Conservation (phyloP, 2,329 filamentous ascomycete genomes). For the Intubia oerlemansii region DNA sequence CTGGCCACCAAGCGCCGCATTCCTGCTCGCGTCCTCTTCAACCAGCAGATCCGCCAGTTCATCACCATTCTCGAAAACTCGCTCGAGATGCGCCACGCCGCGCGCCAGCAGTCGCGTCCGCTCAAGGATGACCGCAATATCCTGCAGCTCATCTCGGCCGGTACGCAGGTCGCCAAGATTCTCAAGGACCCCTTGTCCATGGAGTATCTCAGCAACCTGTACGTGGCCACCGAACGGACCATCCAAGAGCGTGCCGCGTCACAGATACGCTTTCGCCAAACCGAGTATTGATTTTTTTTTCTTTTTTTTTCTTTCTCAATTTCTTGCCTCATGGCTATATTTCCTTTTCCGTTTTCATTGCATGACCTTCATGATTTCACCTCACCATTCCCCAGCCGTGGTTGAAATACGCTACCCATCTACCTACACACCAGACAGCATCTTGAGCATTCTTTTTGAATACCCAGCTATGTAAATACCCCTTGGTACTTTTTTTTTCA, state of each 20-base stretch:
- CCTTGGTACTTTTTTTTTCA: too few species aligned
- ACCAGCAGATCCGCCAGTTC: constrained; percentile 80
- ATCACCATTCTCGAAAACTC: constrained; percentile 78
- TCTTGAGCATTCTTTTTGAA: too few species aligned
- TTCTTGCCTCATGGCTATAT: too few species aligned
- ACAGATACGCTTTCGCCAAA: too few species aligned
- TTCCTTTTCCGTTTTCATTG: not conserved
- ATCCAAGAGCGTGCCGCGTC: constrained; percentile 43
- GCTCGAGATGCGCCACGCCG: constrained; percentile 68
- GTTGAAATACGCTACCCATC: too few species aligned
- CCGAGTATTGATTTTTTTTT: not conserved
- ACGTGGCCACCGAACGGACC: constrained; percentile 60
- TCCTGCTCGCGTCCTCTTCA: constrained; percentile 64
- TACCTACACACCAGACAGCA: too few species aligned
- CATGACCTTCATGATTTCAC: too few species aligned
- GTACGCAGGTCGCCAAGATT: constrained; percentile 73
- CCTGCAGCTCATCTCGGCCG: constrained; percentile 68
- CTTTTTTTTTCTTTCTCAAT: not conserved
- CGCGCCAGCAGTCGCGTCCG: constrained; percentile 63
- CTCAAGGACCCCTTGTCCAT: constrained; percentile 67
- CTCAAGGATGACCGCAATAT: constrained; percentile 81
- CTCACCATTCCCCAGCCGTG: too few species aligned
- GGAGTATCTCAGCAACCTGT: constrained; percentile 62
- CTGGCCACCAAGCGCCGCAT: constrained; percentile 73
- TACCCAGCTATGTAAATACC: too few species aligned